A percentile compares a stretch with the other conserved stretches of the same genome.
Evolutionary conservation across 2,329 filamentous ascomycete species (phyloP).

Genomic region (Polychaeton citri): DNA sequence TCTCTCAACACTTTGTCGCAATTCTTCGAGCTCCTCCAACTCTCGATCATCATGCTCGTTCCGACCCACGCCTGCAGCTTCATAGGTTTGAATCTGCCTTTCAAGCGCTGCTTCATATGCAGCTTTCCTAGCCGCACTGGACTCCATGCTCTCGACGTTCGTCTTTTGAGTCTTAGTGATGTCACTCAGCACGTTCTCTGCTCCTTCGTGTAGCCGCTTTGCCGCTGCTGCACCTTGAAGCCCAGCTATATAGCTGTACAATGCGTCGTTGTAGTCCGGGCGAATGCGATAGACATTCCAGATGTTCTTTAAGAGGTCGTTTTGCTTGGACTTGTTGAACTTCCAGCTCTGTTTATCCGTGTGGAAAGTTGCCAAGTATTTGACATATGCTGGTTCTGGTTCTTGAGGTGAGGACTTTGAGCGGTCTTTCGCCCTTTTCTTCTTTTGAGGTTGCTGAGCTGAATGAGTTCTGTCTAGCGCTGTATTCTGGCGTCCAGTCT

Average conservation of each 20-base stretch:
- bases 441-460: conserved; percentile 20
- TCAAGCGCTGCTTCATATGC: conserved; percentile 24
- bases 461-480: conserved; percentile 2
- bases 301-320: conserved; percentile 67
- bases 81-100: conserved; percentile 15
- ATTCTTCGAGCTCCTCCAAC: conserved; percentile 18
- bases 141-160: conserved; percentile 28
- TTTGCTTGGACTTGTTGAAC: conserved; percentile 91
- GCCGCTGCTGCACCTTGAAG: conserved; percentile 60
- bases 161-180: conserved; percentile 41
- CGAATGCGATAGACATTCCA: conserved; percentile 63
- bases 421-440: conserved; percentile 18
- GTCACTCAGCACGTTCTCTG: conserved; percentile 46
- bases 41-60: conserved; percentile 18
- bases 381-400: conserved; percentile 45
- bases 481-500: conserved; percentile 1
- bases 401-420: conserved; percentile 5
- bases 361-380: conserved; percentile 67
- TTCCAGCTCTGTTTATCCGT: conserved; percentile 65
- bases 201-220: conserved; percentile 53
- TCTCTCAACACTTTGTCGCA: conserved; percentile 18
- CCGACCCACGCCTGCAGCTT: conserved; percentile 12
- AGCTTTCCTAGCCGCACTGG: conserved; percentile 17
- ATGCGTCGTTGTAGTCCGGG: conserved; percentile 50
- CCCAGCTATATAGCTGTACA: conserved; percentile 67